Percentiles rank a stretch among this genome's conserved stretches.
These are phyloP conservation scores for apple (Malus domestica) DNA, from an alignment of 306 rosid species.

Conservation along the genomic window DNA sequence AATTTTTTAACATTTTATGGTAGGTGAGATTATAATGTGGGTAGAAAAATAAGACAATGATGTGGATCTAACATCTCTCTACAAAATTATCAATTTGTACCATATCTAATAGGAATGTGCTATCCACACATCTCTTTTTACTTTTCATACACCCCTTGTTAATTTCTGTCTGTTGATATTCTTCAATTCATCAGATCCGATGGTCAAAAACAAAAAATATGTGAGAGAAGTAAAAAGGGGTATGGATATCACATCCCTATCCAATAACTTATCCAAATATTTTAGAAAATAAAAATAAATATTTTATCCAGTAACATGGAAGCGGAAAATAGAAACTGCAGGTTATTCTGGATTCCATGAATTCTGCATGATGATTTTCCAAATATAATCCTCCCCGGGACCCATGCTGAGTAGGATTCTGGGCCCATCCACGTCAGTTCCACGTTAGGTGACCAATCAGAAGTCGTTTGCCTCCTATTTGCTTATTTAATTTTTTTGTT, in stretches of 20 bases:
- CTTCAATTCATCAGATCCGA: too few species aligned
- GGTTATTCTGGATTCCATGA: neutral
- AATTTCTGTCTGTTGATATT: too few species aligned
- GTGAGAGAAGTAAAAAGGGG: too few species aligned
- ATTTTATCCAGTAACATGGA: neutral
- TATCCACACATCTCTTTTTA: too few species aligned
- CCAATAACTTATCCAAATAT: neutral
- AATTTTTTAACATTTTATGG: too few species aligned
- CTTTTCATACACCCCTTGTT: too few species aligned
- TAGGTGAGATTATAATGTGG: too few species aligned
- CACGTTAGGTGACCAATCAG: neutral
- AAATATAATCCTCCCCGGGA: neutral
- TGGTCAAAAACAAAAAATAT: too few species aligned
- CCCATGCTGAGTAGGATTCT: conserved; percentile 10
- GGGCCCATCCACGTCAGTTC: conserved; percentile 15
- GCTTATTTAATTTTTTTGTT: neutral
- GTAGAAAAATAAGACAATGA: too few species aligned
- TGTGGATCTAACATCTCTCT: too few species aligned
- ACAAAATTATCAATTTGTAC: too few species aligned
- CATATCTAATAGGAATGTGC: neutral
- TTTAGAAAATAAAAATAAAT: neutral
- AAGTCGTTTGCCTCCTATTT: neutral
- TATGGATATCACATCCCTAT: too few species aligned
- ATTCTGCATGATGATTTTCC: neutral
- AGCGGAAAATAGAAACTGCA: neutral